Conservation (phyloP, 2,329 filamentous ascomycete genomes). For the Anthostomella pinea region DNA sequence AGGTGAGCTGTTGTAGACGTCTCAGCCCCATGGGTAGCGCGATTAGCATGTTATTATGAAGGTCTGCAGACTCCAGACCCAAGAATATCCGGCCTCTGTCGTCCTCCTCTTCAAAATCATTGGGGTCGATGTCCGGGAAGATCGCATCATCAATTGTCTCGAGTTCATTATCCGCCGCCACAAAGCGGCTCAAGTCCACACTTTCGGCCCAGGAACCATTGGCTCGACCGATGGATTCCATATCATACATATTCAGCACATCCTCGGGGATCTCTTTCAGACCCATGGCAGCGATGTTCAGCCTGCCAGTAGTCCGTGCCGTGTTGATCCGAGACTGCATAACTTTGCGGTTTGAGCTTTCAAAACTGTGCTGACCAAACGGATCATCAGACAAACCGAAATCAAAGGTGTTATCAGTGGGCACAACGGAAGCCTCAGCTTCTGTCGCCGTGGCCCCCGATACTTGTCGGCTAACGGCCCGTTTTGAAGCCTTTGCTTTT, state of each 20-base stretch:
- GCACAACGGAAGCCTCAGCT: slow-evolving; percentile 39
- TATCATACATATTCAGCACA: slow-evolving; percentile 87
- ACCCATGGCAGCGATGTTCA: slow-evolving; percentile 85
- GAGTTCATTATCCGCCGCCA: slow-evolving; percentile 88
- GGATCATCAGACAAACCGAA: slow-evolving; percentile 62
- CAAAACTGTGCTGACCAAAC: slow-evolving; percentile 64
- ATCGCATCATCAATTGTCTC: slow-evolving; percentile 67
- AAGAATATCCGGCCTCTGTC: slow-evolving; percentile 73
- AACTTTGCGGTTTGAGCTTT: slow-evolving; percentile 60
- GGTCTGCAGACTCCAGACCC: slow-evolving; percentile 74
- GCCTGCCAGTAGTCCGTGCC: slow-evolving; percentile 72
- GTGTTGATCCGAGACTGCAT: slow-evolving; percentile 69
- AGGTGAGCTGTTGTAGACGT: slow-evolving; percentile 69
- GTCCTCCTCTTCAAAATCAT: slow-evolving; percentile 60
- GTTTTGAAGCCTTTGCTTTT: slow-evolving; percentile 81
- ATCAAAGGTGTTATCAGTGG: slow-evolving; percentile 51
- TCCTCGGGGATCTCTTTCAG: slow-evolving; percentile 77
- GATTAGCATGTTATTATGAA: slow-evolving; percentile 79
- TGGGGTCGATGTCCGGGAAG: slow-evolving; percentile 70
- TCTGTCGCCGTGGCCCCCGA: slow-evolving; percentile 22
- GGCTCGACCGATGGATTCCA: slow-evolving; percentile 61
- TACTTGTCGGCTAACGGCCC: slow-evolving; percentile 45
- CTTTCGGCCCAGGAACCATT: slow-evolving; percentile 83
- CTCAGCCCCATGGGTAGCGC: slow-evolving; percentile 73
- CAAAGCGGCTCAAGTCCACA: slow-evolving; percentile 79